Conservation (phyloP, 495 filamentous ascomycete species). For the Terfezia boudieri region DNA sequence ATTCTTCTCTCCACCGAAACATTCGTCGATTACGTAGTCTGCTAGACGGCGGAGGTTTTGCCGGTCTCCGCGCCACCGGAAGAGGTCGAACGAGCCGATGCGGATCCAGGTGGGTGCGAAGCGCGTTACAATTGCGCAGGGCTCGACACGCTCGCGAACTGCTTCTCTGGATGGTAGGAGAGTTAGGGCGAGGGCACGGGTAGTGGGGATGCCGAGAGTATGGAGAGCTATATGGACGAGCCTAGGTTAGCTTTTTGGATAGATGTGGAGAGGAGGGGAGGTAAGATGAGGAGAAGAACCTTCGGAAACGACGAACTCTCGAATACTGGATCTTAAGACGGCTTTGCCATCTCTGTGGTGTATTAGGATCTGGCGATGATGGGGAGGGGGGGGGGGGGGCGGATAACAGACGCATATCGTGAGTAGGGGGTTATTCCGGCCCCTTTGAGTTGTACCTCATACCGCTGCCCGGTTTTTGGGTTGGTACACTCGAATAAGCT, state of each 20-base stretch:
- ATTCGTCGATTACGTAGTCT: conserved; percentile 64
- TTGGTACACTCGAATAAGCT: conserved; percentile 81
- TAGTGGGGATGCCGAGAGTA: conserved; percentile 64
- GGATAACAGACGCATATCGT: conserved; percentile 43
- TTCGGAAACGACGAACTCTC: conserved; percentile 85
- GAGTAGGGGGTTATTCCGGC: conserved; percentile 86
- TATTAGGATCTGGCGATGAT: no score
- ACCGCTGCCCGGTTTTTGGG: conserved; percentile 42
- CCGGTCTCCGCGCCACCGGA: conserved; percentile 60
- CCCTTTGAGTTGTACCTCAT: conserved; percentile 85
- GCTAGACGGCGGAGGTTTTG: conserved; percentile 46
- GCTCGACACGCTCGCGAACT: conserved; percentile 62
- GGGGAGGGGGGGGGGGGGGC: no score
- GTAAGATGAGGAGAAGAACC: conserved; percentile 11
- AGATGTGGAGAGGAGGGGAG: conserved; percentile 2
- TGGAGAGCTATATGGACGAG: conserved; percentile 27
- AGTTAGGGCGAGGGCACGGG: conserved; percentile 62
- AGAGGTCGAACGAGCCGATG: conserved; percentile 84
- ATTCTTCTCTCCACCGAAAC: conserved; percentile 62
- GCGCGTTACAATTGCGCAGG: conserved; percentile 73
- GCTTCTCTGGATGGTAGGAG: conserved; percentile 51
- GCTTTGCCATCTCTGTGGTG: conserved; percentile 52
- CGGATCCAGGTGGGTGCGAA: conserved; percentile 85
- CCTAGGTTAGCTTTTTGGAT: conserved; percentile 12
- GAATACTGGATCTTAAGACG: conserved; percentile 70